phyloP scores from a whole-genome alignment of 768 basidiomycete genomes.

The Lepiota venenata region DNA sequence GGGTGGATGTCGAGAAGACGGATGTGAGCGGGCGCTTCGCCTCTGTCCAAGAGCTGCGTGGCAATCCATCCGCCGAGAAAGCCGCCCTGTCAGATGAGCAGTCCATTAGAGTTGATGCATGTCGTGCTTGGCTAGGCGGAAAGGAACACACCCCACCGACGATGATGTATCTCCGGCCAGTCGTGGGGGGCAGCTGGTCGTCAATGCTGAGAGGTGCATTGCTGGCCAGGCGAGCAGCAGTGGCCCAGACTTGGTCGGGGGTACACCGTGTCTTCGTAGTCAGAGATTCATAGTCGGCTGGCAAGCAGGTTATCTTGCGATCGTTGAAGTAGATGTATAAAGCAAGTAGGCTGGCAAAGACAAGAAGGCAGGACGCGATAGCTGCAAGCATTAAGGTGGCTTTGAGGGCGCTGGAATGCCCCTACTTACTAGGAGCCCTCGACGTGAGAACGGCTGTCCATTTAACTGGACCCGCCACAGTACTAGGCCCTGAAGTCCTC shows the following conservation, averaged over 20 bases:
- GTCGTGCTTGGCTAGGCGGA: not conserved
- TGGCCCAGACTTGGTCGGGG: constrained; percentile 33
- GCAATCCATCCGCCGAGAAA: constrained; percentile 82
- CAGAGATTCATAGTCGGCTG: constrained; percentile 42
- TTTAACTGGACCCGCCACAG: too few relatives aligned
- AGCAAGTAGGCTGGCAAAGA: constrained; percentile 15
- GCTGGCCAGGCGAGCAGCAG: constrained; percentile 33
- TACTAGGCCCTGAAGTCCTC: too few relatives aligned
- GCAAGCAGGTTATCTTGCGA: constrained; percentile 44
- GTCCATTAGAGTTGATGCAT: not conserved
- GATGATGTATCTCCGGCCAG: constrained; percentile 73
- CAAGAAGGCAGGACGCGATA: not conserved
- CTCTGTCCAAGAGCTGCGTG: constrained; percentile 61
- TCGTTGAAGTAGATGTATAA: constrained; percentile 47
- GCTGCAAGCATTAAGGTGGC: not conserved
- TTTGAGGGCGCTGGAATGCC: too few relatives aligned
- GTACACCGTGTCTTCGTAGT: constrained; percentile 49
- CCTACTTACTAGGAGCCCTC: too few relatives aligned
- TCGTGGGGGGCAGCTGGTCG: constrained; percentile 58
- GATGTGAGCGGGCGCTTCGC: constrained; percentile 64
- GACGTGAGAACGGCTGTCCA: not conserved
- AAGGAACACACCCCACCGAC: constrained; percentile 61
- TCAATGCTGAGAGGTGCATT: constrained; percentile 30
- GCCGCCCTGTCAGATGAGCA: constrained; percentile 65
- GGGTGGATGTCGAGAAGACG: constrained; percentile 65